Conservation (phyloP, 345 rosid genomes). For the Populus ilicifolia region DNA sequence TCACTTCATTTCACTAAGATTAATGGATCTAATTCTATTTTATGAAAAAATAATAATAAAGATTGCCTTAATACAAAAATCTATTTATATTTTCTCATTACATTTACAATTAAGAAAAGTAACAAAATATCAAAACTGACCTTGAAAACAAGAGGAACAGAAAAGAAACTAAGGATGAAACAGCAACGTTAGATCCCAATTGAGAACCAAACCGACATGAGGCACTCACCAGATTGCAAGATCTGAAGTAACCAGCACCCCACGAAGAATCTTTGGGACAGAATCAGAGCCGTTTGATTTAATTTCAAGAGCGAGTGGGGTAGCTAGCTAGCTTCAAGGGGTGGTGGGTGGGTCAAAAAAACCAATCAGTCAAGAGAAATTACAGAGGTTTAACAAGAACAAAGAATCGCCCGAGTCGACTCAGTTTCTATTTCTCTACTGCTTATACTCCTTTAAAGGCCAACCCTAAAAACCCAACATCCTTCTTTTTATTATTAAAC, state of each 20-base stretch:
- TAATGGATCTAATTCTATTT: not conserved
- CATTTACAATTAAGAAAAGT: not conserved
- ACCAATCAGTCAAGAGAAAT: not conserved
- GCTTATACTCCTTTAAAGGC: not conserved
- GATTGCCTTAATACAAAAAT: not conserved
- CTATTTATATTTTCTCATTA: not conserved
- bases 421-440: conserved; percentile 5
- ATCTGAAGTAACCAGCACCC: conserved; percentile 24
- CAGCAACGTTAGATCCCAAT: not conserved
- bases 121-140: not conserved
- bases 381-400: not conserved
- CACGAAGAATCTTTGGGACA: not conserved
- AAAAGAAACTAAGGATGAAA: not conserved
- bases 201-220: not conserved
- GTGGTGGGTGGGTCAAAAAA: not conserved
- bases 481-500: not conserved
- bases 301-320: not conserved
- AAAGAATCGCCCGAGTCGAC: conserved; percentile 26
- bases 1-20: not conserved
- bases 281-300: not conserved
- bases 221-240: conserved; percentile 37
- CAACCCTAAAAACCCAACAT: not conserved
- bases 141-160: not conserved
- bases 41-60: not conserved
- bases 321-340: not conserved